Evolutionary conservation across 331 rosid genomes (phyloP).

Genomic region (Saraca asoca): DNA sequence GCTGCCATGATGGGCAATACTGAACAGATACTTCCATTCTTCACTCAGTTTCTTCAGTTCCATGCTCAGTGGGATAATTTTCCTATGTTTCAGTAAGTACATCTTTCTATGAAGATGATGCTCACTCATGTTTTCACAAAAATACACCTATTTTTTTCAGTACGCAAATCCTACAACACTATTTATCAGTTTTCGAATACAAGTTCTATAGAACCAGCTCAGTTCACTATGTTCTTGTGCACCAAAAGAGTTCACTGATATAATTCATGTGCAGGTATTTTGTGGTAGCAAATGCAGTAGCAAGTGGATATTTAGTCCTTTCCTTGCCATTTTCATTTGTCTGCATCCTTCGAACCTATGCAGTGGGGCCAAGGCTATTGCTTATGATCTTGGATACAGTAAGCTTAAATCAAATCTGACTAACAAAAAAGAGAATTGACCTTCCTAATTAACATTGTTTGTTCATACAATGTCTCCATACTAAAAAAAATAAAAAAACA

Average conservation of each 20-base stretch:
- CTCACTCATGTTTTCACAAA: too few species aligned
- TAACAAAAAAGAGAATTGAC: too few species aligned
- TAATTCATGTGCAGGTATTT: conserved; percentile 45
- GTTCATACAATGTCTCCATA: too few species aligned
- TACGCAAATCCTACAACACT: too few species aligned
- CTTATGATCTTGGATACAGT: conserved; percentile 74
- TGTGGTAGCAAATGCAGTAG: conserved; percentile 66
- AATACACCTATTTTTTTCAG: too few species aligned
- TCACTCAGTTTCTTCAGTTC: conserved; percentile 91
- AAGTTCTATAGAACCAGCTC: neutral
- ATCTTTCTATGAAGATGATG: neutral
- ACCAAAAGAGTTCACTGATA: too few species aligned
- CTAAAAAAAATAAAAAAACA: too few species aligned
- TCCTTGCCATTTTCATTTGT: conserved; percentile 76
- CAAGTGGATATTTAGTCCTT: conserved; percentile 70
- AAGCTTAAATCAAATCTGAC: conserved; percentile 22
- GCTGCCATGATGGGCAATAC: conserved; percentile 81
- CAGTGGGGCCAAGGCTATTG: conserved; percentile 58
- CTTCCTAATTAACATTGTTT: too few species aligned
- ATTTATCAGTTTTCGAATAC: too few species aligned
- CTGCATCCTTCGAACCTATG: conserved; percentile 68
- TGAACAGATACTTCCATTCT: conserved; percentile 81
- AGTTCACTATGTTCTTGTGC: neutral
- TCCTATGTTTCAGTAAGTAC: conserved; percentile 65
- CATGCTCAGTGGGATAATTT: conserved; percentile 80